Conservation (phyloP, 2,329 filamentous ascomycete species). For the Endothia cerciana region DNA sequence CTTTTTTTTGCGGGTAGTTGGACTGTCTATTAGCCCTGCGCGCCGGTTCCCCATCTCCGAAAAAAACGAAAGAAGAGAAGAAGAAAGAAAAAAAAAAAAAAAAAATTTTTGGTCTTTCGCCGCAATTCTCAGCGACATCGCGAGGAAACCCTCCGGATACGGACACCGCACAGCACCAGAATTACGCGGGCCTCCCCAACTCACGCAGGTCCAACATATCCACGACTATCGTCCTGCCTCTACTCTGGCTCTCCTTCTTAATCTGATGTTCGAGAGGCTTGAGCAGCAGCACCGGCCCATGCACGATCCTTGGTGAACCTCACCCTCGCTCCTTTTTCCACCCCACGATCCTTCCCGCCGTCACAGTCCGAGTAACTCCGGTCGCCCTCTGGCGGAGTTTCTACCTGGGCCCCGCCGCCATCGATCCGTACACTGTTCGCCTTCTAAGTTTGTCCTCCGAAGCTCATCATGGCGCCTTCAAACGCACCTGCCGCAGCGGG, state of each 20-base stretch:
- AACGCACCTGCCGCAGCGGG: conserved; percentile 11
- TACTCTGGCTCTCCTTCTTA: background rate
- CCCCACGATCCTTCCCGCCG: conserved; percentile 14
- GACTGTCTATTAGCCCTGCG: background rate
- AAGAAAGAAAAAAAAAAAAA: background rate
- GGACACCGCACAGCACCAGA: background rate
- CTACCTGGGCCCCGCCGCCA: conserved; percentile 19
- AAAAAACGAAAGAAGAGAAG: background rate
- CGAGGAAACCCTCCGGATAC: background rate
- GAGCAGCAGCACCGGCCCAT: background rate
- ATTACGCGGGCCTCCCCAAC: background rate
- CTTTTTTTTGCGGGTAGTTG: conserved; percentile 1
- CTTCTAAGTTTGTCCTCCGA: conserved; percentile 9
- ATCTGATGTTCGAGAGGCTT: background rate
- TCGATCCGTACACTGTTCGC: background rate
- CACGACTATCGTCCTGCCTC: background rate
- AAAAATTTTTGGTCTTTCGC: background rate
- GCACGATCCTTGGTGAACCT: conserved; percentile 2
- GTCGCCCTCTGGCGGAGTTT: conserved; percentile 21
- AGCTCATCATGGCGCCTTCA: conserved; percentile 24
- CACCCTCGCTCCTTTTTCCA: conserved; percentile 22
- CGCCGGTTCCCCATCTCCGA: background rate
- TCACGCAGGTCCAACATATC: background rate
- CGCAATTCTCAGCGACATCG: background rate
- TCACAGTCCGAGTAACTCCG: conserved; percentile 16